phyloP scores from a whole-genome alignment of 305 asterid genomes.

The Fraxinus xanthoxyloides region DNA sequence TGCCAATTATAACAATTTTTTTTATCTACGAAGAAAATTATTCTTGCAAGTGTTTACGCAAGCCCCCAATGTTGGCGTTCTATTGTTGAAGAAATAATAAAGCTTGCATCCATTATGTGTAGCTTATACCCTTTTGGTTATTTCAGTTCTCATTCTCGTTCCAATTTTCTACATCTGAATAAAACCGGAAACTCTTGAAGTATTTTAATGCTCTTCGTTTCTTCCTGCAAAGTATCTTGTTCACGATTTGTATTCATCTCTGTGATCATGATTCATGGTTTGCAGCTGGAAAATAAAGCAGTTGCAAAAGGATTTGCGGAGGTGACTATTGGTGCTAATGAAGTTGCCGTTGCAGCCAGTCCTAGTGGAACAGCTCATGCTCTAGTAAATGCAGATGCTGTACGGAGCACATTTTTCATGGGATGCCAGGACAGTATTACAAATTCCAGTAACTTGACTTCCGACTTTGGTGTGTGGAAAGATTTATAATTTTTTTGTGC shows the following conservation, averaged over 20 bases:
- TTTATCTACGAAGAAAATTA: neutral
- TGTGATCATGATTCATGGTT: neutral
- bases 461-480: slow-evolving; percentile 78
- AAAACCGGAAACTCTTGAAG: neutral
- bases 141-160: neutral
- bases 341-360: slow-evolving; percentile 76
- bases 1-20: neutral
- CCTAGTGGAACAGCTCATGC: slow-evolving; percentile 82
- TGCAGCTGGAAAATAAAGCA: slow-evolving; percentile 68
- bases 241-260: neutral
- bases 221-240: neutral
- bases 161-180: neutral
- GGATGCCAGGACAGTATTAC: slow-evolving; percentile 76
- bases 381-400: slow-evolving; percentile 57
- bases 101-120: neutral
- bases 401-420: slow-evolving; percentile 52
- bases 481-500: slow-evolving; percentile 45
- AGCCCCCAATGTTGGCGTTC: neutral
- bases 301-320: slow-evolving; percentile 57
- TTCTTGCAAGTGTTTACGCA: neutral
- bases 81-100: neutral
- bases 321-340: slow-evolving; percentile 62
- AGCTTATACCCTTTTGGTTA: neutral
- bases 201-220: neutral
- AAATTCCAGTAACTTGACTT: slow-evolving; percentile 46